Conservation (phyloP, 371 early-diverging fungal species). For the Batkoa obscura region DNA sequence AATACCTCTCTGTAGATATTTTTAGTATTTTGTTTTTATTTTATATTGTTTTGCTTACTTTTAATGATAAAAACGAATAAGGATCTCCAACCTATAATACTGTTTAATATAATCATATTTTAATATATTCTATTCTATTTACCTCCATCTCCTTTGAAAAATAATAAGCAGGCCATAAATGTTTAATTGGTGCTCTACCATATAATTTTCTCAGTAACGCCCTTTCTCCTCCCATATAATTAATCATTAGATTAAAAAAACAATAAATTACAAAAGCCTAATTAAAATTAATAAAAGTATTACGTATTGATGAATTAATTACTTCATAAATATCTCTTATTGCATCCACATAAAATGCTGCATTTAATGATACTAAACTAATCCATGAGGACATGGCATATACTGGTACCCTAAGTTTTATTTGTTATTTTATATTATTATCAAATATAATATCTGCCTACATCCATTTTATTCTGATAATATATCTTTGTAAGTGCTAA, state of each 20-base stretch:
- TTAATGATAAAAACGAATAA: constrained; percentile 65
- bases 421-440: background rate
- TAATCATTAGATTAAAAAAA: constrained; percentile 75
- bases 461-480: constrained; percentile 79
- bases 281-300: background rate
- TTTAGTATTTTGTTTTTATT: background rate
- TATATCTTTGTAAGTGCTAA: constrained; percentile 64
- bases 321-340: constrained; percentile 87
- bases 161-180: constrained; percentile 65
- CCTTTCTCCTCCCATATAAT: constrained; percentile 86
- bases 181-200: constrained; percentile 49
- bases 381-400: constrained; percentile 75
- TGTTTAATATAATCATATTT: background rate
- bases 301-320: constrained; percentile 4
- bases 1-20: constrained; percentile 38
- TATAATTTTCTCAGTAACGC: constrained; percentile 55
- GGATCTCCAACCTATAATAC: constrained; percentile 63
- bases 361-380: constrained; percentile 45
- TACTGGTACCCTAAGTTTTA: constrained; percentile 56
- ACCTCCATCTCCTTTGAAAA: constrained; percentile 57
- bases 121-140: background rate
- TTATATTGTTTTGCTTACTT: constrained; percentile 10
- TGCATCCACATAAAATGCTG: constrained; percentile 76
- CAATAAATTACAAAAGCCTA: constrained; percentile 89
- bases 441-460: constrained; percentile 14